These are phyloP conservation scores for Piper longum DNA, from an alignment of 164 flowering plant genomes.

Conservation along the genomic window DNA sequence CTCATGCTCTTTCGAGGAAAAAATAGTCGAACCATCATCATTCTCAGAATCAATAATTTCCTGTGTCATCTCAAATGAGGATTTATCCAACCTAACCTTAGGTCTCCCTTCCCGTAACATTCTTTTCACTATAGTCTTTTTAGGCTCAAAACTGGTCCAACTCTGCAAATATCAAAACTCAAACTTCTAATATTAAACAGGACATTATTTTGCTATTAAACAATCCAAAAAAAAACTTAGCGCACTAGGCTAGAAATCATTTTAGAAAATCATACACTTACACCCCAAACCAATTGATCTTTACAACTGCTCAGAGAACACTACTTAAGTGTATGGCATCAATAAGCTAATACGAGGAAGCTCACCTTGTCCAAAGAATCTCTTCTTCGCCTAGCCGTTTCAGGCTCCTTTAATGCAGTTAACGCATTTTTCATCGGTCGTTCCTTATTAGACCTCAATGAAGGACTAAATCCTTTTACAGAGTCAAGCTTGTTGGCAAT, in stretches of 20 bases:
- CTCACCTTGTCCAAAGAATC: conserved; percentile 75
- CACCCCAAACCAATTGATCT: not conserved
- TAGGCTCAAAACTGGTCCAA: conserved; percentile 67
- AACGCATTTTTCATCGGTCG: conserved; percentile 27
- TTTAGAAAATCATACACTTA: not conserved
- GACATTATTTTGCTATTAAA: too few species aligned
- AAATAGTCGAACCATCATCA: conserved; percentile 11
- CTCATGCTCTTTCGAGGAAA: not conserved
- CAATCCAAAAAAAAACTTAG: too few species aligned
- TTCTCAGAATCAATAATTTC: conserved; percentile 12
- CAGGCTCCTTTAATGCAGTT: conserved; percentile 42
- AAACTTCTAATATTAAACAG: not conserved
- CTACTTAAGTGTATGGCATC: not conserved
- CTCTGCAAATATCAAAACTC: conserved; percentile 30
- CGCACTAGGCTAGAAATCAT: too few species aligned
- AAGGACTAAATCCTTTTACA: conserved; percentile 15
- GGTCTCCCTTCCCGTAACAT: conserved; percentile 30
- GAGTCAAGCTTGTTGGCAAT: conserved; percentile 16
- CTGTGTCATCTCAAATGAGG: conserved; percentile 16
- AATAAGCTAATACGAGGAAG: not conserved
- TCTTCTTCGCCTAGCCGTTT: conserved; percentile 80
- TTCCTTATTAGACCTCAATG: conserved; percentile 25
- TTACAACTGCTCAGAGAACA: not conserved
- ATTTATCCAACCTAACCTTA: conserved; percentile 14
- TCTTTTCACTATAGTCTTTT: conserved; percentile 75